Conservation (phyloP, 2,329 filamentous ascomycete genomes). For the Hirsutella minnesotensis region DNA sequence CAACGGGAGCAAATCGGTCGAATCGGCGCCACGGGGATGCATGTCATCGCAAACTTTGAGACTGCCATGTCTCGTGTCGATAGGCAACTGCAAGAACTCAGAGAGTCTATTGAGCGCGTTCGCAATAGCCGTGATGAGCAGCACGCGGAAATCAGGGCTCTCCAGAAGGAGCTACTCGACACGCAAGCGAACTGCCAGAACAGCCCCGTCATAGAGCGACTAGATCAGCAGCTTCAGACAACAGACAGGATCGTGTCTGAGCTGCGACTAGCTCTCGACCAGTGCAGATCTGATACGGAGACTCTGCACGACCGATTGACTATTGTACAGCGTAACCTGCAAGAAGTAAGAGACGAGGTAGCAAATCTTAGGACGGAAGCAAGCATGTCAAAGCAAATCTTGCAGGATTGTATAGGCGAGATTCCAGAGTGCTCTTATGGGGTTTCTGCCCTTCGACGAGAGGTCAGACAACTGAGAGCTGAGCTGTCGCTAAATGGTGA, state of each 20-base stretch:
- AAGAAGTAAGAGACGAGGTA: slow-evolving; percentile 11
- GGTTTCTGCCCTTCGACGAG: slow-evolving; percentile 17
- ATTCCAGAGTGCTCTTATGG: slow-evolving; percentile 18
- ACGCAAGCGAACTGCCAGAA: slow-evolving; percentile 6
- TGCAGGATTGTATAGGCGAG: slow-evolving; percentile 11
- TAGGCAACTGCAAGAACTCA: slow-evolving; percentile 19
- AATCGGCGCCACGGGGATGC: slow-evolving; percentile 23
- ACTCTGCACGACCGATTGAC: slow-evolving; percentile 11
- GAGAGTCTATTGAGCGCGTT: slow-evolving; percentile 14
- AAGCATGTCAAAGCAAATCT: slow-evolving; percentile 11
- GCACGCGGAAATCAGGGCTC: slow-evolving; percentile 13
- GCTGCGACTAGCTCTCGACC: slow-evolving; percentile 9
- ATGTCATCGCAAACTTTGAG: slow-evolving; percentile 24
- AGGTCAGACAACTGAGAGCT: slow-evolving; percentile 19
- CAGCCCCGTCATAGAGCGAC: slow-evolving; percentile 5
- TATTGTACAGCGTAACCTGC: slow-evolving; percentile 12
- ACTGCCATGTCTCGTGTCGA: slow-evolving; percentile 21
- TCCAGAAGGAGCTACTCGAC: slow-evolving; percentile 14
- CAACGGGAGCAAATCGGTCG: slow-evolving; percentile 23
- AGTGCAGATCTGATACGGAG: slow-evolving; percentile 7
- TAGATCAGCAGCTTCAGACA: slow-evolving; percentile 13
- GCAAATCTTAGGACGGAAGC: slow-evolving; percentile 12
- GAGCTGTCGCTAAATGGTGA: slow-evolving; percentile 15
- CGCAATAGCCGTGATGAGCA: slow-evolving; percentile 11
- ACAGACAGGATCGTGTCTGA: slow-evolving; percentile 10